A percentile compares a stretch with the other conserved stretches of the same genome.
phyloP scores from a whole-genome alignment of 176 grass and related monocot species.

The Areca catechu region DNA sequence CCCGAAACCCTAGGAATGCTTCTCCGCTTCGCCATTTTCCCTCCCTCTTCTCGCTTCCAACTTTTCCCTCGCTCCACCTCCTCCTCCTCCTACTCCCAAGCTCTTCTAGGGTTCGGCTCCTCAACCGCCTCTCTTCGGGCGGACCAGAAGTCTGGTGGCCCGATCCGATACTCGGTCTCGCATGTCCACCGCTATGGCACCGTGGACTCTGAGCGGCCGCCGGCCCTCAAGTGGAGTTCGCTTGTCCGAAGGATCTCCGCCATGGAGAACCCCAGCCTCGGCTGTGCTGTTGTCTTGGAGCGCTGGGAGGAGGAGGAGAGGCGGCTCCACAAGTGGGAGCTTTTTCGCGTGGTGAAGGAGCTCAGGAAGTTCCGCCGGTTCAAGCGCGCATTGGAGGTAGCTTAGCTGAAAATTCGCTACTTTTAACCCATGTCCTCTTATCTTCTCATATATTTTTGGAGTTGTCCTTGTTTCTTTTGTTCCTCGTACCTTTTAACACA shows the following conservation, averaged over 20 bases:
- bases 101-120: neutral
- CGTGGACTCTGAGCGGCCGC: slow-evolving; percentile 53
- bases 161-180: slow-evolving; percentile 16
- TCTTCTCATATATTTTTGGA: neutral
- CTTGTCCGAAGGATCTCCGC: slow-evolving; percentile 54
- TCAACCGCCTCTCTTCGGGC: neutral
- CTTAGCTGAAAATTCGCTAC: too few species aligned
- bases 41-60: neutral
- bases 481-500: too few species aligned
- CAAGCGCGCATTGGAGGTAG: slow-evolving; percentile 62
- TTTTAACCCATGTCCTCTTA: neutral
- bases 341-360: slow-evolving; percentile 64
- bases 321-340: slow-evolving; percentile 65
- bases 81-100: neutral
- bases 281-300: slow-evolving; percentile 23
- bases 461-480: neutral
- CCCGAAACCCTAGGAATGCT: slow-evolving; percentile 27
- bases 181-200: slow-evolving; percentile 67
- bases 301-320: slow-evolving; percentile 65
- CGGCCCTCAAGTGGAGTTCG: slow-evolving; percentile 37
- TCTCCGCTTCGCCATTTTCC: slow-evolving; percentile 24
- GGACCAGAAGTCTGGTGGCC: neutral
- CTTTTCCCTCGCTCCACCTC: neutral
- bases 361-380: slow-evolving; percentile 67
- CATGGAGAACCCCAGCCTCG: slow-evolving; percentile 20